phyloP scores from a whole-genome alignment of 352 stramenopile species.

The Saprolegnia parasitica region DNA sequence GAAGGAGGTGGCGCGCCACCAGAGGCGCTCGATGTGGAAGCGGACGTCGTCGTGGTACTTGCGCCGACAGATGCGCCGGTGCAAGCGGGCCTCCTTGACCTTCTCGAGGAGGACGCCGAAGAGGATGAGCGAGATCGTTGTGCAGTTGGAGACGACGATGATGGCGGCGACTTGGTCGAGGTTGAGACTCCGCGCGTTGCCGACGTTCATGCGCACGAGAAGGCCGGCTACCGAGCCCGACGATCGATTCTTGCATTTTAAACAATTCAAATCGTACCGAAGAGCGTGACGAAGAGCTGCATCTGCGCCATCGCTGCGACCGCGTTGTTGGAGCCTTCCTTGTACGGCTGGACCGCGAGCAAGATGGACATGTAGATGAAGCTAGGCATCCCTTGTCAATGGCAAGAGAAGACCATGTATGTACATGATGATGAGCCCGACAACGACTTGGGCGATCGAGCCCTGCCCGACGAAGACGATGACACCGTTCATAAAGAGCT shows the following conservation, averaged over 20 bases:
- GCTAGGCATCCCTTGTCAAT: slow-evolving; percentile 30
- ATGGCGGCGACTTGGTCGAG: slow-evolving; percentile 40
- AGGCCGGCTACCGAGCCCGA: slow-evolving; percentile 18
- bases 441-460: slow-evolving; percentile 62
- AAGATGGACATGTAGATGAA: slow-evolving; percentile 72
- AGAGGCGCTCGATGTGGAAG: slow-evolving; percentile 47
- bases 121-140: slow-evolving; percentile 46
- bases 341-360: slow-evolving; percentile 67
- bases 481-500: slow-evolving; percentile 66
- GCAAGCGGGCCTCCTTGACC: slow-evolving; percentile 29
- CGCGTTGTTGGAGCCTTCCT: slow-evolving; percentile 53
- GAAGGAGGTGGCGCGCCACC: slow-evolving; percentile 50
- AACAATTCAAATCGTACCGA: slow-evolving; percentile 40
- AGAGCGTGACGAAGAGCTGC: slow-evolving; percentile 73
- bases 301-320: slow-evolving; percentile 63
- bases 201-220: slow-evolving; percentile 20
- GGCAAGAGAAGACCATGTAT: slow-evolving; percentile 3
- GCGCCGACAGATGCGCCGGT: slow-evolving; percentile 35
- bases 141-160: slow-evolving; percentile 48
- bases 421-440: slow-evolving; percentile 63
- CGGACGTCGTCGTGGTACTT: slow-evolving; percentile 47
- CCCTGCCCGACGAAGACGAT: slow-evolving; percentile 56
- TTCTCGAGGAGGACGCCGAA: slow-evolving; percentile 62
- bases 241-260: no score
- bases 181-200: slow-evolving; percentile 13